Evolutionary conservation across 352 stramenopile species (phyloP).

Genomic region (Phytophthora idaei): DNA sequence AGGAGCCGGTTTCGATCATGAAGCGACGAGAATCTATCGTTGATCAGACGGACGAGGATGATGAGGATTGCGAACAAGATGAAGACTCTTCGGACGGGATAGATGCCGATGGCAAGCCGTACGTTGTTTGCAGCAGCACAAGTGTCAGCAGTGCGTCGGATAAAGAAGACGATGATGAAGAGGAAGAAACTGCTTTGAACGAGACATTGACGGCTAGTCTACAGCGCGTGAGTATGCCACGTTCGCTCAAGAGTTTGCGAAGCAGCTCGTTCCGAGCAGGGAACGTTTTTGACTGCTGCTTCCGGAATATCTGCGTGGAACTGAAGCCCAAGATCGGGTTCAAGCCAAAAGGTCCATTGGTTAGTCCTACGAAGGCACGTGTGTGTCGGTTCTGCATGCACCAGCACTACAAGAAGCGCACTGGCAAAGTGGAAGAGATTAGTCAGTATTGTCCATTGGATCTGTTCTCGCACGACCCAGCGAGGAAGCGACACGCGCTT

Average conservation of each 20-base stretch:
- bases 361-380: constrained; percentile 61
- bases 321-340: constrained; percentile 90
- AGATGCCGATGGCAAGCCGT: constrained; percentile 29
- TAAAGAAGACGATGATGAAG: constrained; percentile 41
- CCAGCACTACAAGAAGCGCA: constrained; percentile 81
- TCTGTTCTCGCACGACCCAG: constrained; percentile 74
- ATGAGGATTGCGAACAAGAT: constrained; percentile 18
- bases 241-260: constrained; percentile 24
- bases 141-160: constrained; percentile 38
- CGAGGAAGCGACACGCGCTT: constrained; percentile 63
- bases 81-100: constrained; percentile 13
- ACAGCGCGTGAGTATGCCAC: constrained; percentile 3
- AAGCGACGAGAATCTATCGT: constrained; percentile 32
- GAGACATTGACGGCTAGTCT: constrained; percentile 14
- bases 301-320: constrained; percentile 87
- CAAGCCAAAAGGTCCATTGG: constrained; percentile 59
- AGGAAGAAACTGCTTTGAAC: constrained; percentile 24
- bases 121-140: constrained; percentile 35
- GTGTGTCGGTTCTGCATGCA: constrained; percentile 91
- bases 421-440: constrained; percentile 80
- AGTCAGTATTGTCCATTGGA: constrained; percentile 86
- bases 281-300: constrained; percentile 87
- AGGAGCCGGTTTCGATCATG: constrained; percentile 1
- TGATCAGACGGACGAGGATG: constrained; percentile 36
- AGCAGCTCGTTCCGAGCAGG: constrained; percentile 49